phyloP scores from a whole-genome alignment of 768 basidiomycete species.

The Dentipellis sp. region DNA sequence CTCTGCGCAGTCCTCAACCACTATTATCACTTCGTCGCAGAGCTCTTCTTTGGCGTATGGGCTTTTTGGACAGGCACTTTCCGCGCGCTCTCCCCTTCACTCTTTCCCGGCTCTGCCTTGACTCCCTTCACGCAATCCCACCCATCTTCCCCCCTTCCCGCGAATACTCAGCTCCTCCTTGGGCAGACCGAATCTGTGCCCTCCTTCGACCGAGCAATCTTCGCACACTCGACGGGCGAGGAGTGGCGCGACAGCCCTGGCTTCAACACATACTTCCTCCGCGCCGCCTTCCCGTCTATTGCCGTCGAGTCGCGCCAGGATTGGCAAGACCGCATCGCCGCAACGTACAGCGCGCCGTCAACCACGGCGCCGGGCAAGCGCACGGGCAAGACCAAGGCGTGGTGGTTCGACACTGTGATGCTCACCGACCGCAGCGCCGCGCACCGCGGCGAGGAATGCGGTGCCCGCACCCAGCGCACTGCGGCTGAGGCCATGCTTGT shows the following conservation, averaged over 20 bases:
- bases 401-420: constrained; percentile 62
- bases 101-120: background rate
- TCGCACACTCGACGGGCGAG: constrained; percentile 46
- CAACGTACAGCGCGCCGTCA: constrained; percentile 9
- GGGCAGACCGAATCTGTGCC: constrained; percentile 14
- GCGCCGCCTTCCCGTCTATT: constrained; percentile 61
- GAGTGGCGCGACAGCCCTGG: constrained; percentile 73
- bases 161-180: constrained; percentile 4
- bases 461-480: constrained; percentile 56
- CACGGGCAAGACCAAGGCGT: constrained; percentile 29
- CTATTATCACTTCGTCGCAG: constrained; percentile 84
- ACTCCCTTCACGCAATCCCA: background rate
- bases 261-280: constrained; percentile 72
- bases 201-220: constrained; percentile 55
- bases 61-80: constrained; percentile 60
- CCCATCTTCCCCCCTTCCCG: background rate
- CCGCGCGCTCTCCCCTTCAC: constrained; percentile 2
- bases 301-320: constrained; percentile 61
- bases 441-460: constrained; percentile 57
- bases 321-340: constrained; percentile 54
- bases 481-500: constrained; percentile 52
- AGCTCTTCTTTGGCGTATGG: constrained; percentile 69
- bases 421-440: constrained; percentile 72
- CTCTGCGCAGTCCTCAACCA: constrained; percentile 51
- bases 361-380: background rate